Conservation (phyloP, 2,329 filamentous ascomycete species). For the Xylaria sp. region DNA sequence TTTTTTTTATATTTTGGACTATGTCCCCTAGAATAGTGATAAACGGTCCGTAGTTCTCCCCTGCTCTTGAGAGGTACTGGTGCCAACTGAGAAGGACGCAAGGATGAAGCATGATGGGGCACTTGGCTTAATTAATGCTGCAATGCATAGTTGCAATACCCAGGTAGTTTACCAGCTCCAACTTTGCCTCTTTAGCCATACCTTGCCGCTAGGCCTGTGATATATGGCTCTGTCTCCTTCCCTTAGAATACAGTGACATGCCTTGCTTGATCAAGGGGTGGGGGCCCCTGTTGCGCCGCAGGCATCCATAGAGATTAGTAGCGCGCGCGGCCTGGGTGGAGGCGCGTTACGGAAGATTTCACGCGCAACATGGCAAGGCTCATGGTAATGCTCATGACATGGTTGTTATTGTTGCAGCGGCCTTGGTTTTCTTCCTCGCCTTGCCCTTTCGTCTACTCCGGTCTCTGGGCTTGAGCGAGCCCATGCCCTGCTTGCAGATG, state of each 20-base stretch:
- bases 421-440: conserved; percentile 77
- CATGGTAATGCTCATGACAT: conserved; percentile 4
- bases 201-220: not conserved
- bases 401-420: conserved; percentile 38
- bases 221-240: not conserved
- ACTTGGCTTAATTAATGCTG: not conserved
- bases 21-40: conserved; percentile 8
- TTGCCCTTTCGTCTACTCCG: conserved; percentile 86
- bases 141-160: not conserved
- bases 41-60: not conserved
- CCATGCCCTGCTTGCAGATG: conserved; percentile 89
- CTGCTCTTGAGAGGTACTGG: not conserved
- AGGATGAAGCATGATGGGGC: not conserved
- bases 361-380: not conserved
- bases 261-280: not conserved
- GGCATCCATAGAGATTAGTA: not conserved
- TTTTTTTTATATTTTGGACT: not conserved
- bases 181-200: conserved; percentile 9
- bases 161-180: not conserved
- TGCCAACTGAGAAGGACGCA: not conserved
- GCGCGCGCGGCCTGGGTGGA: not conserved
- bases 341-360: not conserved
- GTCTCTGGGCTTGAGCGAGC: conserved; percentile 90
- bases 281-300: not conserved
- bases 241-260: not conserved